A percentile compares a stretch with the other conserved stretches of the same genome.
These are phyloP conservation scores for Globisporangium emineosum DNA, from an alignment of 352 stramenopile species.

Conservation along the genomic window DNA sequence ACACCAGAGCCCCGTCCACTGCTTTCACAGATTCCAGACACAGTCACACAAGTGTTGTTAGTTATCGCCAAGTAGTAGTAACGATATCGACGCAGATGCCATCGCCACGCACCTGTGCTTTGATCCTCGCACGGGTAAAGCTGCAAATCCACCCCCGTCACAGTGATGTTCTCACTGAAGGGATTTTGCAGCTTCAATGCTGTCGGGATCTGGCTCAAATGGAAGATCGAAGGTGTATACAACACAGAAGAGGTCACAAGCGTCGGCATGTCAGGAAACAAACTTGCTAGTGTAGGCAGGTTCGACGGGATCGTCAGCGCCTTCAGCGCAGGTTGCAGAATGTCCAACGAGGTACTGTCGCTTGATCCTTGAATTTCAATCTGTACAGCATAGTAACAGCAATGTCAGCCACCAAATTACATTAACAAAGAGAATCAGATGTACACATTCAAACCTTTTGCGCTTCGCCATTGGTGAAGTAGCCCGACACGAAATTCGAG, in stretches of 20 bases:
- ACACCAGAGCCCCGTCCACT: conserved; percentile 46
- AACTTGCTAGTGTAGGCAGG: conserved; percentile 50
- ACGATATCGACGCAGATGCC: background rate
- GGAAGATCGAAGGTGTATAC: conserved; percentile 71
- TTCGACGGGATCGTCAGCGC: conserved; percentile 50
- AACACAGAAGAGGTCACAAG: conserved; percentile 75
- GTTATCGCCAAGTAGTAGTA: background rate
- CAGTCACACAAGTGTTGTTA: background rate
- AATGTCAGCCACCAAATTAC: conserved; percentile 10
- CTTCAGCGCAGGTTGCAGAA: conserved; percentile 61
- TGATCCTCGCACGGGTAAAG: conserved; percentile 79
- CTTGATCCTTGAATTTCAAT: conserved; percentile 62
- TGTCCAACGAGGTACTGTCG: conserved; percentile 51
- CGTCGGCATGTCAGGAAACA: conserved; percentile 68
- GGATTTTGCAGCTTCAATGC: conserved; percentile 75
- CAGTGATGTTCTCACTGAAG: conserved; percentile 76
- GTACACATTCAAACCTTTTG: conserved; percentile 46
- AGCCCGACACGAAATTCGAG: conserved; percentile 84
- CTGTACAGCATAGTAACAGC: conserved; percentile 22
- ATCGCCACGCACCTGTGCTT: conserved; percentile 31
- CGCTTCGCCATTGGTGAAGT: conserved; percentile 60
- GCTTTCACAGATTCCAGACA: background rate
- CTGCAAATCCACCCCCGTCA: conserved; percentile 60
- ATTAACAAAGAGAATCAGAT: background rate
- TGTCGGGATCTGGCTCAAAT: conserved; percentile 66